phyloP scores from a whole-genome alignment of 2,329 filamentous ascomycete species.

The Cercospora sp. region DNA sequence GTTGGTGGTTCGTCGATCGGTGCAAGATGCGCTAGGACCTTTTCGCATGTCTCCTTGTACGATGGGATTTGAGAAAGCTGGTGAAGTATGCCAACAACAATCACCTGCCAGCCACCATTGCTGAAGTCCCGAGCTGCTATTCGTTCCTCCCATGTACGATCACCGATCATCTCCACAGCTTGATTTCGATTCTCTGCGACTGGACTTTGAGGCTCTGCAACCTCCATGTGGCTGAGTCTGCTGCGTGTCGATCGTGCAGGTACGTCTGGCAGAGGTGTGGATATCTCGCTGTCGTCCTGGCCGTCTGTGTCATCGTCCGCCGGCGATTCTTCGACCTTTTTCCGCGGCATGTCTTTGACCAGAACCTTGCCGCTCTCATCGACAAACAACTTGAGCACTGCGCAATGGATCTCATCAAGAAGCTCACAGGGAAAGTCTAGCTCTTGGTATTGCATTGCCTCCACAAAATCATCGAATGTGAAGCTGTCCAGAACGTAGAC shows the following conservation, averaged over 20 bases:
- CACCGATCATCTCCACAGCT: constrained; percentile 71
- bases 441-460: constrained; percentile 73
- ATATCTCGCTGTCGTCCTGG: constrained; percentile 56
- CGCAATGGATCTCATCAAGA: constrained; percentile 87
- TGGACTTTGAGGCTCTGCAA: constrained; percentile 56
- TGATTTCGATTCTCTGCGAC: constrained; percentile 52
- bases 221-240: constrained; percentile 70
- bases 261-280: constrained; percentile 66
- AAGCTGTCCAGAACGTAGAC: constrained; percentile 94
- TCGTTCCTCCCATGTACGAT: constrained; percentile 82
- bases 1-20: constrained; percentile 75
- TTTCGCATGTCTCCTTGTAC: constrained; percentile 70
- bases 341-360: constrained; percentile 63
- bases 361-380: constrained; percentile 77
- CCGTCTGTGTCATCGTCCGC: constrained; percentile 71
- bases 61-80: constrained; percentile 77
- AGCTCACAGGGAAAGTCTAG: constrained; percentile 76
- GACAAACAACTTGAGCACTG: constrained; percentile 83
- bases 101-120: constrained; percentile 87
- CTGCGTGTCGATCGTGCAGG: constrained; percentile 80
- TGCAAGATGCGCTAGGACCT: constrained; percentile 76
- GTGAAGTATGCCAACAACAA: constrained; percentile 81
- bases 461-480: constrained; percentile 93
- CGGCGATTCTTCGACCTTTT: constrained; percentile 70
- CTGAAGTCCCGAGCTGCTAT: constrained; percentile 80